Evolutionary conservation across 208 protist genomes (phyloP), one percentile per base, ranked within the genome.

Genomic region (Crithidia bombi): DNA sequence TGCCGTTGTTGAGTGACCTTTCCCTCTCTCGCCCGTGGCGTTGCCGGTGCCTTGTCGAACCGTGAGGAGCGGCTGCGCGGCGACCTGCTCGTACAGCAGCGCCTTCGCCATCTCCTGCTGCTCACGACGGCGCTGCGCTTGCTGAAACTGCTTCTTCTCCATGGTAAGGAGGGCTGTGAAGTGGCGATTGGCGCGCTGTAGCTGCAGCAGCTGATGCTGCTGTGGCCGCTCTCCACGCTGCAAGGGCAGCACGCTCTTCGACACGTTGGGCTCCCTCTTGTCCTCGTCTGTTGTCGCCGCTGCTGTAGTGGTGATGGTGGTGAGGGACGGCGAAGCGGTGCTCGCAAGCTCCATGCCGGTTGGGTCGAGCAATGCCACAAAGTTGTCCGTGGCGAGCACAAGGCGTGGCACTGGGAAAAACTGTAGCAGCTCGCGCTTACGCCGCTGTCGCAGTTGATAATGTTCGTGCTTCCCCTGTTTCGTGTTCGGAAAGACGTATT

Each of bases 321-420:
- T 36, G 15, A 50, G 12, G 3, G 56, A 3, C 0, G 2, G 21
- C 0, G 55, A 28, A 10, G 35, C 63, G 17, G 55, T 69, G 38
- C 61, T 73, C 17, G 78, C 75, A n/a, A 63, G 44, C 50, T 81
- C 76, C 17, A 43, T 55, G 33, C 78, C 78, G 38, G 74, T 74
- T 17, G 49, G 61, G 75, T 94, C 89, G 44, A 84, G 75, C 28
- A 92, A 65, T 21, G 66, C 38, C 25, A 86, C 47, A 57, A 92
- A 88, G 65, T 77, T 80, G 35, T 84, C 75, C 35, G 89, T 83
- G 4, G 83, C 81, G n/a, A 94, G 69, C 1, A 92, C 62, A 7
- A 94, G 47, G 0, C 78, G 86, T 9, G 89, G 89, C 5, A 94
- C 81, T 26, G 68, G 59, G 33, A 89, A 86, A 58, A 85, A 89